Base-by-base conservation (phyloP, 2,329 filamentous ascomycete species). In the Beauveria rudraprayagi region DNA sequence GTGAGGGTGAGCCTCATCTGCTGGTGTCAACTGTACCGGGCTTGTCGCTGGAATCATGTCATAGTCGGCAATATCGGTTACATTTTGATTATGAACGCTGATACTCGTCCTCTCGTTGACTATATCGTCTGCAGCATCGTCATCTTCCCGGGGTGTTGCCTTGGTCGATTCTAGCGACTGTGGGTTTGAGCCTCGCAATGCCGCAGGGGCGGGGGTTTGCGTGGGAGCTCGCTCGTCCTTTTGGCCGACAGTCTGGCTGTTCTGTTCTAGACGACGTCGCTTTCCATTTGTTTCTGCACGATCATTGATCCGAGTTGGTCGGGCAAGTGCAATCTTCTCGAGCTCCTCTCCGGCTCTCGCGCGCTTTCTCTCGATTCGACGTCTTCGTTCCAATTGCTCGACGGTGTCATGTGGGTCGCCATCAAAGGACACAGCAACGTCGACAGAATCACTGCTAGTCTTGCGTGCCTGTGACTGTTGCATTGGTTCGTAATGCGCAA, bases 341-440 rank as follows among this genome's bases (percentile, higher is more conserved):
- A 81, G 71, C 40, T 76, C 71, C 62, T 74, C 71, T 1, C 73
- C 70, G 3, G 76, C 78, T 24, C 73, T 70, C 1, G 76, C 72
- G 41, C 75, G 73, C 58, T 73, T 79, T 46, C 66, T 66, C 17
- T 73, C 72, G 3, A 72, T 76, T 41, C 67, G 72, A 28, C 71
- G 73, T 8, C 70, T 72, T 14, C 77, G 73, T n/a, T 73, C 70
- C 48, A 72, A 63, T 50, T 66, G 66, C 47, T 67, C 65, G 6
- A 97, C 66, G 0, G 71, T 65, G 56, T 75, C 71, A 51, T 76
- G 71, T 3, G 72, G 71, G 28, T 76, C 73, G 14, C 73, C 72
- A 1, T 72, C 72, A 0, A 67, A 68, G 3, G 68, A 69, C 2
- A 70, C 22, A 5, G 64, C 64, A 1, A 67, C 65, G n/a, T 72